Evolutionary conservation across 2,329 filamentous ascomycete genomes (phyloP).

Genomic region (Camptophora hylomeconis): DNA sequence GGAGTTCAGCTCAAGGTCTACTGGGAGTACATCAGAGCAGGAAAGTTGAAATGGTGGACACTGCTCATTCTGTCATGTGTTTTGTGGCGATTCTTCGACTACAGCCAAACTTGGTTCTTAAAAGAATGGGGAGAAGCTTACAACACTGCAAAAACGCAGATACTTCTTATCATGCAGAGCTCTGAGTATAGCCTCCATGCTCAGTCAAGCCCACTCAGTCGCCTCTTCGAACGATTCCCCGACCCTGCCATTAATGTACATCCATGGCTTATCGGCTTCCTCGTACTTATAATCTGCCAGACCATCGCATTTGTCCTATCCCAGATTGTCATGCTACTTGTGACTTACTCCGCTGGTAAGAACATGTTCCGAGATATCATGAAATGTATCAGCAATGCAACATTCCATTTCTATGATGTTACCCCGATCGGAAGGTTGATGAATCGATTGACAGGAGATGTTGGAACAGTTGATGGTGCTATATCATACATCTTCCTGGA

Average conservation of each 20-base stretch:
- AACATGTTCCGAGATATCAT: constrained; percentile 63
- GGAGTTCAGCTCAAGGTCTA: constrained; percentile 66
- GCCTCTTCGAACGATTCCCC: constrained; percentile 43
- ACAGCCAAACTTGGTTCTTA: constrained; percentile 65
- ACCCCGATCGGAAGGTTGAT: constrained; percentile 82
- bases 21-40: constrained; percentile 74
- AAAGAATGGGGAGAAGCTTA: constrained; percentile 81
- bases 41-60: constrained; percentile 62
- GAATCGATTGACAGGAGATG: constrained; percentile 84
- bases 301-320: constrained; percentile 48
- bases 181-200: constrained; percentile 9
- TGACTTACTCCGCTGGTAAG: constrained; percentile 67
- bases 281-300: constrained; percentile 49
- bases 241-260: constrained; percentile 52
- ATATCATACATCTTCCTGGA: constrained; percentile 61
- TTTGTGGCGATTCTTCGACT: constrained; percentile 46
- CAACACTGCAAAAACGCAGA: constrained; percentile 23
- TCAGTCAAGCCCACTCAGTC: constrained; percentile 18
- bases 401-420: constrained; percentile 81
- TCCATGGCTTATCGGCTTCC: constrained; percentile 63
- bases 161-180: constrained; percentile 14
- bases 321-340: constrained; percentile 57
- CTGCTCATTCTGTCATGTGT: constrained; percentile 42
- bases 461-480: constrained; percentile 79
- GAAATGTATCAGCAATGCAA: constrained; percentile 60